Conservation (phyloP, 2,329 filamentous ascomycete genomes). For the Chaetomium olivaceum region DNA sequence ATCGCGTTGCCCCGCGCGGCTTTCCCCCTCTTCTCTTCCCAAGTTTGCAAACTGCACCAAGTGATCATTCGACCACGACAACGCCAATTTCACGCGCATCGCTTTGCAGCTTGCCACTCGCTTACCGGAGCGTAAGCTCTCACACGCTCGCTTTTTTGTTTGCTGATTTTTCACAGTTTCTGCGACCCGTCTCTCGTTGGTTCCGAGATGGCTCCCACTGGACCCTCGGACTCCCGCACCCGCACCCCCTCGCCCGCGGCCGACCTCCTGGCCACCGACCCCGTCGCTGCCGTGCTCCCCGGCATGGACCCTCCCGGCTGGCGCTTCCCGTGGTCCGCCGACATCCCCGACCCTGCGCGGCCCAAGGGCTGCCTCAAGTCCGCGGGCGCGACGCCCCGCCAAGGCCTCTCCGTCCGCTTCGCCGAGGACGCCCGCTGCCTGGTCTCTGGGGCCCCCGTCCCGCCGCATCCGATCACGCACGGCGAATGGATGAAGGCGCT, state of each 20-base stretch:
- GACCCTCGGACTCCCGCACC: not conserved
- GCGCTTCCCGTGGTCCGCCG: not conserved
- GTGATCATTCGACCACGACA: not conserved
- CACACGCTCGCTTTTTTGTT: not conserved
- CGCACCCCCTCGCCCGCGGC: not conserved
- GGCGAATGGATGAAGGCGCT: not conserved
- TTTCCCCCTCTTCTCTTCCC: not conserved
- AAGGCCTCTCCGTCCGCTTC: not conserved
- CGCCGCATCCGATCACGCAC: not conserved
- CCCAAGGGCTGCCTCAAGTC: not conserved
- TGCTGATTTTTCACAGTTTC: not conserved
- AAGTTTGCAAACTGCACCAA: not conserved
- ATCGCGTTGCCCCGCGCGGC: not conserved
- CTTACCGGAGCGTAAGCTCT: not conserved
- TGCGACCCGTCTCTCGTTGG: not conserved
- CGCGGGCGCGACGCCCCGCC: not conserved
- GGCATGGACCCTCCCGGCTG: not conserved
- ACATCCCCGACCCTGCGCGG: not conserved
- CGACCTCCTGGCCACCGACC: not conserved
- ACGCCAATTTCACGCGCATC: not conserved
- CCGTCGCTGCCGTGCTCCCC: not conserved
- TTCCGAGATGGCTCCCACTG: not conserved
- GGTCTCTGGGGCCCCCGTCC: not conserved
- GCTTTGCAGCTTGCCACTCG: not conserved
- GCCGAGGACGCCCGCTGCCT: not conserved